phyloP scores from a whole-genome alignment of 495 filamentous ascomycete genomes.

The Sordaria brevicollis region DNA sequence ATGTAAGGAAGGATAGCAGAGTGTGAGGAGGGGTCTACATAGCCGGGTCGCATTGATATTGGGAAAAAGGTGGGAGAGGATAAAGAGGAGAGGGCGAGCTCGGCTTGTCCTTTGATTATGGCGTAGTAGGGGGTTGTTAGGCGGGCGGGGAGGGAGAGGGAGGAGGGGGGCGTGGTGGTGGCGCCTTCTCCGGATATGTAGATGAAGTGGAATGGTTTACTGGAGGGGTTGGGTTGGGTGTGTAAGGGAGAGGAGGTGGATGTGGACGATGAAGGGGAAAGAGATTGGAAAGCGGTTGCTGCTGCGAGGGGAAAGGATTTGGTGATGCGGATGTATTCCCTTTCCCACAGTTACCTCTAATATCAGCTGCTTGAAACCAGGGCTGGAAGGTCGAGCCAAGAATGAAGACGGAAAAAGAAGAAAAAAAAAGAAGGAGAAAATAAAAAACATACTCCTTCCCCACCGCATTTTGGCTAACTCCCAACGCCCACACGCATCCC shows the following conservation, averaged over 20 bases:
- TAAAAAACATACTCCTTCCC: conserved; percentile 42
- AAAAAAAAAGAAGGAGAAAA: neutral
- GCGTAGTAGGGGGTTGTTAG: neutral
- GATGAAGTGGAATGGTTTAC: conserved; percentile 53
- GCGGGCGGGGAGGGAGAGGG: conserved; percentile 45
- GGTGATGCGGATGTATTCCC: conserved; percentile 59
- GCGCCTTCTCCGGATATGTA: conserved; percentile 56
- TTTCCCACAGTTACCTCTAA: conserved; percentile 16
- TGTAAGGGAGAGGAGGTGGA: conserved; percentile 36
- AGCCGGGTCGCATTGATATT: conserved; percentile 39
- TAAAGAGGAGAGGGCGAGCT: conserved; percentile 38
- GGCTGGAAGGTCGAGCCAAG: no score
- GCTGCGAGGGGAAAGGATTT: conserved; percentile 47
- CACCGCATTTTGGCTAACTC: conserved; percentile 49
- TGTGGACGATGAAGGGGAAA: conserved; percentile 45
- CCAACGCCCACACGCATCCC: conserved; percentile 63
- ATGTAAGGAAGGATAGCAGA: conserved; percentile 39
- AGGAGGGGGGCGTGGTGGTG: conserved; percentile 35
- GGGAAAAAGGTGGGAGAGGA: neutral
- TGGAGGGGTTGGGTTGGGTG: neutral
- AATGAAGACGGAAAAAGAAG: no score
- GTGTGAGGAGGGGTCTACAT: conserved; percentile 39
- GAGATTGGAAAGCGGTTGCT: conserved; percentile 47
- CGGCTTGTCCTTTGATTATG: conserved; percentile 51
- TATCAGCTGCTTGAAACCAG: no score